A percentile compares a stretch with the other conserved stretches of the same genome.
Evolutionary conservation across 2,329 filamentous ascomycete species (phyloP).

Genomic region (Lachnum nothofagi): DNA sequence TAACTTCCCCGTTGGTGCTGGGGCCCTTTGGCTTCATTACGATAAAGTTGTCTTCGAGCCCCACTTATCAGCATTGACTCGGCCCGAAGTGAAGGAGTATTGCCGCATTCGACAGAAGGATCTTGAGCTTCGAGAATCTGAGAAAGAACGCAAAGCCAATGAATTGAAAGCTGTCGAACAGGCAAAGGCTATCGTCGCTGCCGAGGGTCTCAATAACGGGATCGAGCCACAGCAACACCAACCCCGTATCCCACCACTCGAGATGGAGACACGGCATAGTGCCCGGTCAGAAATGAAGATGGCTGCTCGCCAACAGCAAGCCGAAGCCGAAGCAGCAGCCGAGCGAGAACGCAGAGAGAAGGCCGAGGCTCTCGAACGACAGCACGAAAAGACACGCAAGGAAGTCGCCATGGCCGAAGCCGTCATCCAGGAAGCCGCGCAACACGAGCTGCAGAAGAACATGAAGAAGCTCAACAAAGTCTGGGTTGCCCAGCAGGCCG

Average conservation of each 20-base stretch:
- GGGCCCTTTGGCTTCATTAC: constrained; percentile 58
- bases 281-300: constrained; percentile 24
- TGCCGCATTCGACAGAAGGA: constrained; percentile 56
- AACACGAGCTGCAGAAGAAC: constrained; percentile 29
- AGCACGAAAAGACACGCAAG: constrained; percentile 27
- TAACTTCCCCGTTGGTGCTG: constrained; percentile 56
- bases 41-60: constrained; percentile 56
- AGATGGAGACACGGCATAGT: constrained; percentile 28
- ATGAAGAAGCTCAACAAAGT: constrained; percentile 30
- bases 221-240: constrained; percentile 1
- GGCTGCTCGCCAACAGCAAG: constrained; percentile 25
- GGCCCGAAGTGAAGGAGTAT: constrained; percentile 59
- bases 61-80: constrained; percentile 46
- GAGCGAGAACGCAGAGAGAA: constrained; percentile 25
- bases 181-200: constrained; percentile 21
- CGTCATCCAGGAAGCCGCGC: constrained; percentile 22
- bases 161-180: constrained; percentile 30
- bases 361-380: constrained; percentile 23
- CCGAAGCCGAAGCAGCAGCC: constrained; percentile 19
- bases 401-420: constrained; percentile 28
- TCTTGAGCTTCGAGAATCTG: constrained; percentile 48
- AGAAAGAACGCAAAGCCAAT: constrained; percentile 45
- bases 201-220: constrained; percentile 13
- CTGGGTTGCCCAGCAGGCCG: constrained; percentile 29
- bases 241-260: constrained; percentile 3